Evolutionary conservation across 768 basidiomycete species (phyloP), one percentile per base, ranked within the genome.

Genomic region (Mycena galericulata): DNA sequence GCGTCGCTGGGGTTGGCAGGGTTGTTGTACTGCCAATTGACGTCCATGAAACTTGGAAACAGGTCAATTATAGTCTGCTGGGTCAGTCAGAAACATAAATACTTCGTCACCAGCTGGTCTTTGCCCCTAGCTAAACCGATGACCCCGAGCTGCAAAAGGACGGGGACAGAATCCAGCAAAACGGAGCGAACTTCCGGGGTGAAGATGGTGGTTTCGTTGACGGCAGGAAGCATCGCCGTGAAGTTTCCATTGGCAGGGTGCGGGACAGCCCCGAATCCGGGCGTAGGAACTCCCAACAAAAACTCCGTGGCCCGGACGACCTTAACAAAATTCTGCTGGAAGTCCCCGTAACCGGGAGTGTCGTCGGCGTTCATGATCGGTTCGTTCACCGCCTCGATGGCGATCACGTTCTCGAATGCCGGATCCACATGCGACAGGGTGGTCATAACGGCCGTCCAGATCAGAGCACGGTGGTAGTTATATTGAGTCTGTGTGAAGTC

Each of bases 381-480:
- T 65, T 95, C 93, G 68, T 95, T 95, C 29, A 91, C 82, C 1
- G 93, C 93, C 71, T 95, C 86, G 32, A 95, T 90, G 2, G 90
- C 82, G 46, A 90, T 89, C 20, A 91, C 92, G 34, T 82, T 87
- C 20, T 72, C 79, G 73, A 95, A 95, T 43, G 81, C 79, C 7
- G 92, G 84, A 74, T 94, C 90, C 36, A 91, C 78, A 71, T 95
- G 93, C 1, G 91, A 80, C 5, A 95, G 80, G 12, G 85, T 78
- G 1, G 93, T 90, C 90, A 94, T 94, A 22, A 94, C 90, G 15
- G 89, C 89, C 0, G 92, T 88, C 93, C 93, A 95, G n/a, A 90
- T 79, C 50, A 95, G 80, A 10, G 93, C 93, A 8, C 93, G 90
- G 65, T 88, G 86, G 69, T 92, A 95, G 75, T 95, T 95, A 58